Conservation (phyloP, 192 early-diverging fungal genomes). For the Helicostylum pulchrum region DNA sequence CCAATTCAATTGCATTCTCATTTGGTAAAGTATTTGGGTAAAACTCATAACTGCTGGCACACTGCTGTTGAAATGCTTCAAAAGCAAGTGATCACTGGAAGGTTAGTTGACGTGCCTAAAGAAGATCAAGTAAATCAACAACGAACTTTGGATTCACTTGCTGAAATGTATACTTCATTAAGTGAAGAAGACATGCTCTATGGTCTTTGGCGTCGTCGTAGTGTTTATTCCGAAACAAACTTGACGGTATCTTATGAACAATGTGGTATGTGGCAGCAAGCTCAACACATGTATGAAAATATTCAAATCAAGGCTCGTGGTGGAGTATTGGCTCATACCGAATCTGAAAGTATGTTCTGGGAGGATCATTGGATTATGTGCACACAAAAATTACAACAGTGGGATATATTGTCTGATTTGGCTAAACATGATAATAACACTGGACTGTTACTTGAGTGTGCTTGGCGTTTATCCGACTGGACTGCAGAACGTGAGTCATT, state of each 20-base stretch:
- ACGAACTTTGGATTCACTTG: conserved; percentile 84
- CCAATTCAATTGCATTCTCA: conserved; percentile 88
- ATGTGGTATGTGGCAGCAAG: conserved; percentile 86
- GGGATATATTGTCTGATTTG: conserved; percentile 94
- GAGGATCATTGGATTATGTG: conserved; percentile 95
- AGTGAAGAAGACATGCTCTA: conserved; percentile 89
- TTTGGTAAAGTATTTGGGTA: conserved; percentile 87
- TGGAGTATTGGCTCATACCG: conserved; percentile 80
- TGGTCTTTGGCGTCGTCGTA: conserved; percentile 89
- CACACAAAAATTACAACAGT: conserved; percentile 90
- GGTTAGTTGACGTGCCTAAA: conserved; percentile 49
- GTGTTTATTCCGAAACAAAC: conserved; percentile 89
- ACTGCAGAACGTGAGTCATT: conserved; percentile 72
- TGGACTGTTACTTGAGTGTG: conserved; percentile 86
- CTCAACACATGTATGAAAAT: conserved; percentile 87
- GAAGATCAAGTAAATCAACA: conserved; percentile 88
- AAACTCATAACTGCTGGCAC: conserved; percentile 91
- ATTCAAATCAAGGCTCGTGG: conserved; percentile 90
- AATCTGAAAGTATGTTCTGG: conserved; percentile 96
- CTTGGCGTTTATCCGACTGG: conserved; percentile 97
- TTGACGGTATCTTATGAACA: conserved; percentile 93
- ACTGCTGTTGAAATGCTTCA: conserved; percentile 82
- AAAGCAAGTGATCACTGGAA: conserved; percentile 47
- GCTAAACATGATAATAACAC: conserved; percentile 85
- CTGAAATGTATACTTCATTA: conserved; percentile 81